Evolutionary conservation across 2,329 filamentous ascomycete species (phyloP).

Genomic region (Apiospora malaysiana): DNA sequence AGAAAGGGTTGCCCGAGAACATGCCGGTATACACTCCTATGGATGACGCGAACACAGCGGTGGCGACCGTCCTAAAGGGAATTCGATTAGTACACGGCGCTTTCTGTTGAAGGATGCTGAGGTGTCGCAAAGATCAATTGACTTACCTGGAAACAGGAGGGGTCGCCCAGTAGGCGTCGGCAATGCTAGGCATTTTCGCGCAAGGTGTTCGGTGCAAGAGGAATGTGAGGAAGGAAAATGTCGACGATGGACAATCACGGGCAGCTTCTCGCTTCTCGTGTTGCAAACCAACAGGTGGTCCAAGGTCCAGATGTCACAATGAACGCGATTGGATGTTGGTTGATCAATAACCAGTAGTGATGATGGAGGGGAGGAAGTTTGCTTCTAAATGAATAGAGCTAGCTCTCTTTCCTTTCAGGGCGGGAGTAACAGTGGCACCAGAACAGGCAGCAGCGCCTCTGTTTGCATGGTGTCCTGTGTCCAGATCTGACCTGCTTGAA

Average conservation of each 20-base stretch:
- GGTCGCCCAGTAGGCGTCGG: conserved; percentile 47
- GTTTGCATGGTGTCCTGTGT: conserved; percentile 35
- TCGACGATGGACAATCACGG: not conserved
- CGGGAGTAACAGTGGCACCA: conserved; percentile 32
- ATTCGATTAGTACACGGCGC: not conserved
- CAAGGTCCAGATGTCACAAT: conserved; percentile 15
- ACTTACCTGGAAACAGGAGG: conserved; percentile 51
- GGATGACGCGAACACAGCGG: conserved; percentile 67
- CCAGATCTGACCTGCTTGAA: conserved; percentile 8
- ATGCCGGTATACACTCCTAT: conserved; percentile 64
- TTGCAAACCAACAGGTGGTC: not conserved
- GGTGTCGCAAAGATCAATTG: not conserved
- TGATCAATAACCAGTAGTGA: not conserved
- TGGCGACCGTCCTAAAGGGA: conserved; percentile 67
- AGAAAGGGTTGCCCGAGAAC: conserved; percentile 55
- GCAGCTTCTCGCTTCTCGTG: not conserved
- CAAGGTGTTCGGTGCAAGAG: not conserved
- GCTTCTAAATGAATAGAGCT: conserved; percentile 27
- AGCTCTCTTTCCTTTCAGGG: conserved; percentile 28
- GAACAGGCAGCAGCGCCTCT: conserved; percentile 33
- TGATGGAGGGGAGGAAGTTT: conserved; percentile 2
- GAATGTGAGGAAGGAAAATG: not conserved
- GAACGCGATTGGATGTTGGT: conserved; percentile 1
- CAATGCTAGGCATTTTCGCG: conserved; percentile 46
- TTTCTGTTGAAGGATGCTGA: not conserved